phyloP scores from a whole-genome alignment of 139 green algal species.

The Ostreobium quekettii region DNA sequence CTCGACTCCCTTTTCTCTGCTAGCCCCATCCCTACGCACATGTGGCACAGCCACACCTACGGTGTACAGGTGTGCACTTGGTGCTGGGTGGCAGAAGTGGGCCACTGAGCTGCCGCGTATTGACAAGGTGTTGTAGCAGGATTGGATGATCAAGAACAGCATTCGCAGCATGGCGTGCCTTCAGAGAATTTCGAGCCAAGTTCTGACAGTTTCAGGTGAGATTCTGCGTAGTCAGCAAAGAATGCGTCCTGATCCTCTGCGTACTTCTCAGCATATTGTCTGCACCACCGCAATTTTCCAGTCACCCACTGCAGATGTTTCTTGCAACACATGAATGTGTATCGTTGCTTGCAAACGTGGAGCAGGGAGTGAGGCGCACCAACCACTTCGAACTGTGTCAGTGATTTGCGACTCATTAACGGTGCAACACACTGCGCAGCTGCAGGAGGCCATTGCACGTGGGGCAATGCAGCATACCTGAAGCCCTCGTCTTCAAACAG shows the following conservation, averaged over 20 bases:
- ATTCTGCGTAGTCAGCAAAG: conserved; percentile 32
- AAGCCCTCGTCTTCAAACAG: conserved; percentile 84
- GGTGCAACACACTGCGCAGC: background rate
- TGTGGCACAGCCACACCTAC: no score
- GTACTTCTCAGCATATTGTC: conserved; percentile 82
- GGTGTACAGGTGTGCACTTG: no score
- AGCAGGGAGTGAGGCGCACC: background rate
- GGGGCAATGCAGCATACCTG: conserved; percentile 33
- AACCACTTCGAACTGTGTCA: conserved; percentile 8
- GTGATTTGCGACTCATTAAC: background rate
- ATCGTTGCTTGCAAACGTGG: background rate
- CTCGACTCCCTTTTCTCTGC: no score
- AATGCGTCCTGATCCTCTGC: conserved; percentile 70
- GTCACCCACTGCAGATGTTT: no score
- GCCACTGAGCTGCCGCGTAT: no score
- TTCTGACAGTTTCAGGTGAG: conserved; percentile 13
- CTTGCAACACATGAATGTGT: no score
- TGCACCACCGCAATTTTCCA: no score
- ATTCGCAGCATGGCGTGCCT: background rate
- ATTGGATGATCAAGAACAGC: no score
- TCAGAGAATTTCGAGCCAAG: background rate
- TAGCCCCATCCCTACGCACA: no score
- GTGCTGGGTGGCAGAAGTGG: no score
- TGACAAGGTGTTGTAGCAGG: no score
- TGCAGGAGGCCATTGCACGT: background rate